These are phyloP conservation scores for Castanea crenata DNA, from an alignment of 306 rosid genomes.

Conservation along the genomic window DNA sequence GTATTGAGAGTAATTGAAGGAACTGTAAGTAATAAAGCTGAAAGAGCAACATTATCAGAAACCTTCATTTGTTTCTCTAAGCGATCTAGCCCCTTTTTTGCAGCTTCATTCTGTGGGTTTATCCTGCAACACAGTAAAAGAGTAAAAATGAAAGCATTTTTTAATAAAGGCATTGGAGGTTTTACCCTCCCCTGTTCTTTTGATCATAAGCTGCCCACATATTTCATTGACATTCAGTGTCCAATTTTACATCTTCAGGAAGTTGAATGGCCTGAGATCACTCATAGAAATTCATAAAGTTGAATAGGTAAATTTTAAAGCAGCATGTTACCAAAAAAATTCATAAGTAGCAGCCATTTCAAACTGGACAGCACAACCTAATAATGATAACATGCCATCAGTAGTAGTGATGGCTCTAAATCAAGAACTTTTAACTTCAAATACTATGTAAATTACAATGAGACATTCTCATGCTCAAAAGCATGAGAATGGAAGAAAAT, in stretches of 20 bases:
- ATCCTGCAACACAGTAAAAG: constrained; percentile 56
- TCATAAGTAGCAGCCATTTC: background rate
- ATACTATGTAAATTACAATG: background rate
- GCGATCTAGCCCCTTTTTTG: constrained; percentile 90
- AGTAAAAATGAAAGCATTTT: background rate
- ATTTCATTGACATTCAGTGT: background rate
- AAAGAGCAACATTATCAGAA: constrained; percentile 16
- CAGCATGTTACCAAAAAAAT: background rate
- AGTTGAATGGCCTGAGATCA: background rate
- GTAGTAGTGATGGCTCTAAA: background rate
- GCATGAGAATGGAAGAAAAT: background rate
- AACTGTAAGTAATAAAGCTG: constrained; percentile 10
- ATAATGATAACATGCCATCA: background rate
- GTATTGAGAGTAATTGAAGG: constrained; percentile 8
- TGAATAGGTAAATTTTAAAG: background rate
- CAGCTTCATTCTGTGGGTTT: constrained; percentile 94
- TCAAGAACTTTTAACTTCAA: background rate
- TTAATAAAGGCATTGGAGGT: background rate
- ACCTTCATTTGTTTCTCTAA: constrained; percentile 99
- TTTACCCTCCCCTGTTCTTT: background rate
- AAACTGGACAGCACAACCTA: background rate
- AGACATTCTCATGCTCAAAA: constrained; percentile 3
- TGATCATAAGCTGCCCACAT: background rate
- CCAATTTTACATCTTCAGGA: background rate
- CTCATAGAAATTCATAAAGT: background rate